Evolutionary conservation across 192 early-diverging fungal genomes (phyloP).

Genomic region (Spinellus fusiger): DNA sequence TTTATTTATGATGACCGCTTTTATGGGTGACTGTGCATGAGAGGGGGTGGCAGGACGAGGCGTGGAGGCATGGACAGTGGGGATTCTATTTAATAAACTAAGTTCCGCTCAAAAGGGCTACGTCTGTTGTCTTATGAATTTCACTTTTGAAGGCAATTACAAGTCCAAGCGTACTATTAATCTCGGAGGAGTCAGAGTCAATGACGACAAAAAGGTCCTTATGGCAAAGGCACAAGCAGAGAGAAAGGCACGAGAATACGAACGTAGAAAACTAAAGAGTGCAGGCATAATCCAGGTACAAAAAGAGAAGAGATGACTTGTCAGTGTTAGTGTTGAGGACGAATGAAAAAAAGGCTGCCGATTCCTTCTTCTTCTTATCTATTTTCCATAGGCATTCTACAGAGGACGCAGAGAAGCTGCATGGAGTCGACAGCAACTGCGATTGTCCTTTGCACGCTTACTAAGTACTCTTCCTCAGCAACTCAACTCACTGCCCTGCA

Average conservation of each 20-base stretch:
- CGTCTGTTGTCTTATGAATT: slow-evolving; percentile 21
- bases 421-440: slow-evolving; percentile 16
- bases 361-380: neutral
- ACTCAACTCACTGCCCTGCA: neutral
- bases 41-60: too few relatives aligned
- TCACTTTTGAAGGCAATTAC: slow-evolving; percentile 78
- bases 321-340: neutral
- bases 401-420: slow-evolving; percentile 40
- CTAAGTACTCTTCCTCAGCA: too few relatives aligned
- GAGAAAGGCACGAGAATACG: slow-evolving; percentile 62
- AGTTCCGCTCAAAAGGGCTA: neutral
- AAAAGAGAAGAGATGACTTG: neutral
- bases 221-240: slow-evolving; percentile 67
- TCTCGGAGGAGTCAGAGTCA: slow-evolving; percentile 67
- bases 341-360: neutral
- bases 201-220: slow-evolving; percentile 62
- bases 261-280: slow-evolving; percentile 49
- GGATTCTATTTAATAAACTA: too few relatives aligned
- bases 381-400: slow-evolving; percentile 49
- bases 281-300: slow-evolving; percentile 62
- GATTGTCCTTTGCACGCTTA: neutral
- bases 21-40: neutral
- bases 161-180: slow-evolving; percentile 72
- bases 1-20: neutral
- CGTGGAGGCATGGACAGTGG: too few relatives aligned